These are phyloP conservation scores for Calonectria honghensis DNA, from an alignment of 2,329 filamentous ascomycete genomes.

Conservation along the genomic window DNA sequence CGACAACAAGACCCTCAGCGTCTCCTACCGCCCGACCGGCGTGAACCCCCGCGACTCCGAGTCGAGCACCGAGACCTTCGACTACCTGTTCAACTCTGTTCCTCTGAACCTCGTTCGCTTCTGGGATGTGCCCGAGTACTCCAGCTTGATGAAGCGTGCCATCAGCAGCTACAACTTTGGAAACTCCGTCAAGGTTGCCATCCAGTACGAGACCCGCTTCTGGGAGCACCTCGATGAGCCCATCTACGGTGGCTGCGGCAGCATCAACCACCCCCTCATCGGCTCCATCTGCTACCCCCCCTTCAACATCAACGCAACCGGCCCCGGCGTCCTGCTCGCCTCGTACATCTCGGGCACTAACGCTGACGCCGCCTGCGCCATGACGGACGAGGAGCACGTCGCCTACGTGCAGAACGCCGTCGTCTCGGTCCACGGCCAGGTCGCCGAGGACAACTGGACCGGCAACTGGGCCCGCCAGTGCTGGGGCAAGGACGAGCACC, in stretches of 20 bases:
- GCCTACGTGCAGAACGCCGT: slow-evolving; percentile 47
- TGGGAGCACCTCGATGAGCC: slow-evolving; percentile 55
- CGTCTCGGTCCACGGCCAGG: slow-evolving; percentile 50
- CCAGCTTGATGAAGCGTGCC: slow-evolving; percentile 53
- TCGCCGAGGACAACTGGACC: slow-evolving; percentile 74
- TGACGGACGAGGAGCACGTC: slow-evolving; percentile 50
- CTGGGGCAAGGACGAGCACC: slow-evolving; percentile 74
- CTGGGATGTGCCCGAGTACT: slow-evolving; percentile 61
- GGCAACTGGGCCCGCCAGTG: slow-evolving; percentile 75
- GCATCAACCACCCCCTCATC: slow-evolving; percentile 37
- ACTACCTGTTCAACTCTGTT: slow-evolving; percentile 62
- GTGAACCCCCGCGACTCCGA: slow-evolving; percentile 49
- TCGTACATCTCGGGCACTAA: slow-evolving; percentile 49
- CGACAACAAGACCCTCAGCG: slow-evolving; percentile 46
- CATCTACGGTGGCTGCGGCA: slow-evolving; percentile 65
- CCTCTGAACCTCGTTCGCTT: slow-evolving; percentile 62
- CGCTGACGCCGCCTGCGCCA: slow-evolving; percentile 43
- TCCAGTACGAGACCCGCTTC: slow-evolving; percentile 73
- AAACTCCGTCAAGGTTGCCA: slow-evolving; percentile 64
- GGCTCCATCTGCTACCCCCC: slow-evolving; percentile 49
- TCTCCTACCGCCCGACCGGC: slow-evolving; percentile 48
- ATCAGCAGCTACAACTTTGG: slow-evolving; percentile 54
- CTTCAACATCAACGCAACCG: slow-evolving; percentile 46
- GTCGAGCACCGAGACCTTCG: slow-evolving; percentile 57
- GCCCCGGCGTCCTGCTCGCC: slow-evolving; percentile 44